Percentiles rank a stretch among this genome's conserved stretches.
Evolutionary conservation across 1,284 basidiomycete genomes (phyloP).

Genomic region (Rhodotorula sp.): DNA sequence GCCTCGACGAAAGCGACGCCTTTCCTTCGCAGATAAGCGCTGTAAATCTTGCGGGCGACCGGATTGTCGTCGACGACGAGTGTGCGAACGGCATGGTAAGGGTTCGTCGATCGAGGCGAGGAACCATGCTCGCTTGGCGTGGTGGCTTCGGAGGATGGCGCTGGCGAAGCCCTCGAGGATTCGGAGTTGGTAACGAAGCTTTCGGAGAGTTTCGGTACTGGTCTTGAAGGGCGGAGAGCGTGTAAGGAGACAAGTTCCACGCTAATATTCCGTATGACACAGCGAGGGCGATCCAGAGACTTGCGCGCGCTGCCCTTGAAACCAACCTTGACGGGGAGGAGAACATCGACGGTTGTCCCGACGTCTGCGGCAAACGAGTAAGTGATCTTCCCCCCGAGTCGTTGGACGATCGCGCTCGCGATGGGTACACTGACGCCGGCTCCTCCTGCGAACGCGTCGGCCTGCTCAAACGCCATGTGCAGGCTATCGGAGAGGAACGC

Average conservation of each 20-base stretch:
- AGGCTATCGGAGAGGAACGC: slow-evolving; percentile 10
- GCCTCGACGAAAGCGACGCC: slow-evolving; percentile 5
- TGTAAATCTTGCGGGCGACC: slow-evolving; percentile 7
- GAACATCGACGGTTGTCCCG: slow-evolving; percentile 13
- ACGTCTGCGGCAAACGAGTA: neutral
- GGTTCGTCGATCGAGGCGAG: too few relatives aligned
- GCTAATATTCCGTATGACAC: too few relatives aligned
- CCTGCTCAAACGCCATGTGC: slow-evolving; percentile 18
- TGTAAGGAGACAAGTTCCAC: too few relatives aligned
- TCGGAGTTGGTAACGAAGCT: too few relatives aligned
- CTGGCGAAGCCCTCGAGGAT: too few relatives aligned
- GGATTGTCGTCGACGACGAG: slow-evolving; percentile 20
- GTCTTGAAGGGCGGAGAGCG: too few relatives aligned
- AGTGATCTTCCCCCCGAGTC: slow-evolving; percentile 15
- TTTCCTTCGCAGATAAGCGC: neutral
- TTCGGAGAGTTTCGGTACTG: too few relatives aligned
- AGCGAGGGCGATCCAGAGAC: too few relatives aligned
- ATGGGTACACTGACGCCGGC: slow-evolving; percentile 26
- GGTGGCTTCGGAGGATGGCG: too few relatives aligned
- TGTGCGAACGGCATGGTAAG: neutral
- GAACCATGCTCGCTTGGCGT: too few relatives aligned
- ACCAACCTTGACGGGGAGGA: slow-evolving; percentile 13
- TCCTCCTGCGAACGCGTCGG: slow-evolving; percentile 28
- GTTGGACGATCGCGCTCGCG: slow-evolving; percentile 4
- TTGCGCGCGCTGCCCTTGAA: too few relatives aligned